These are phyloP conservation scores for Lithospermum erythrorhizon DNA, from an alignment of 257 asterid genomes.

Conservation along the genomic window DNA sequence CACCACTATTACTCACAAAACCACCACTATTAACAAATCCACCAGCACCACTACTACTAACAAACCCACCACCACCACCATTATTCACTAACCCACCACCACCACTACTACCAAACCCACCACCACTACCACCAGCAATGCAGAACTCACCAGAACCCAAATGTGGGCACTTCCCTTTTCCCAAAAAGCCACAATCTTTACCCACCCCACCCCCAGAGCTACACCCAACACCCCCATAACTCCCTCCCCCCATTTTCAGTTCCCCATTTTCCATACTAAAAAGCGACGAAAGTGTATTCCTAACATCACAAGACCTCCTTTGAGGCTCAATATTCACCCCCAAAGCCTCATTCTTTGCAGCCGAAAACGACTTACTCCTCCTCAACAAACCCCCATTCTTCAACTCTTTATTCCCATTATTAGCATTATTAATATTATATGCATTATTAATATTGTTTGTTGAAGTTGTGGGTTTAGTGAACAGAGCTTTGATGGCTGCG, in stretches of 20 bases:
- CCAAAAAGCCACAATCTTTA: not conserved
- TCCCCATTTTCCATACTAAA: constrained; percentile 33
- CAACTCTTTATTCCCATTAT: constrained; percentile 15
- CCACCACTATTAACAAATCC: too few species aligned
- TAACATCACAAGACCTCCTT: constrained; percentile 58
- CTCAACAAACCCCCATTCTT: constrained; percentile 43
- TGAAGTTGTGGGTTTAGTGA: constrained; percentile 13
- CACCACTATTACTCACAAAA: too few species aligned
- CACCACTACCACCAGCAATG: not conserved
- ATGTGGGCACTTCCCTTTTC: not conserved
- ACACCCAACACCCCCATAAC: not conserved
- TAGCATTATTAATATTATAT: constrained; percentile 6
- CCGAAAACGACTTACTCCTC: constrained; percentile 39
- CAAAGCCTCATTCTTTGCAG: constrained; percentile 56
- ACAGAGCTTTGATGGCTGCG: constrained; percentile 51
- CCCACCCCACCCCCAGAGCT: too few species aligned
- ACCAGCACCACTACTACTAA: too few species aligned
- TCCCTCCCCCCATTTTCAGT: not conserved
- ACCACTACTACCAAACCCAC: too few species aligned
- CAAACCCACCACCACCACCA: too few species aligned
- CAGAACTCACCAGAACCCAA: not conserved
- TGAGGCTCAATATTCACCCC: constrained; percentile 48
- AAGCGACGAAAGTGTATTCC: constrained; percentile 49
- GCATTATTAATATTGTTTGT: constrained; percentile 8
- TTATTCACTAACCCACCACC: too few species aligned